A percentile compares a stretch with the other conserved stretches of the same genome.
Conservation (phyloP, 2,329 filamentous ascomycete species). For the Pyricularia grisea region DNA sequence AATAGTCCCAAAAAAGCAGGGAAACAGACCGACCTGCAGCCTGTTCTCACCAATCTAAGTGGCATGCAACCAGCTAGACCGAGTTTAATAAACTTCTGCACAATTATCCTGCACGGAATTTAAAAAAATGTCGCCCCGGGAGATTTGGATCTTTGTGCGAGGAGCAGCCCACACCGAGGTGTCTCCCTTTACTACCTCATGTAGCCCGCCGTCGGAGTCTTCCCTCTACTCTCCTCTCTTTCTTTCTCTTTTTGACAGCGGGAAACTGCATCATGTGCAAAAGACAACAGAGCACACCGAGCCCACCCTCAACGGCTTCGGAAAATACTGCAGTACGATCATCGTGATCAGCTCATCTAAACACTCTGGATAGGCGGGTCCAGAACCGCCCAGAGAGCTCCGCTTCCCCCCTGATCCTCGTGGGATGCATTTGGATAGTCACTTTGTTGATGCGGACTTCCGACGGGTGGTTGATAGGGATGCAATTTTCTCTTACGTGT, state of each 20-base stretch:
- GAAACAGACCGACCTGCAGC: no score
- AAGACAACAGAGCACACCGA: neutral
- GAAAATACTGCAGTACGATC: neutral
- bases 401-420: neutral
- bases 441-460: no score
- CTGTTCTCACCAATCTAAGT: neutral
- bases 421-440: neutral
- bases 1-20: no score
- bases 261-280: neutral
- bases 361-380: neutral
- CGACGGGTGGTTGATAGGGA: neutral
- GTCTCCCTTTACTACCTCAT: neutral
- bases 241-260: neutral
- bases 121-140: neutral
- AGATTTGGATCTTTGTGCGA: neutral
- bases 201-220: neutral
- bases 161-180: neutral
- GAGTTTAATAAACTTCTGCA: neutral
- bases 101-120: neutral
- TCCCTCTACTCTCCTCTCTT: neutral
- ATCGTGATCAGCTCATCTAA: neutral
- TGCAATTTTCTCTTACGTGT: neutral
- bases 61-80: neutral
- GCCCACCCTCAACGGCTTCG: neutral
- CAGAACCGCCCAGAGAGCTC: neutral